Evolutionary conservation across 306 rosid species (phyloP).

Genomic region (Lablab purpureus): DNA sequence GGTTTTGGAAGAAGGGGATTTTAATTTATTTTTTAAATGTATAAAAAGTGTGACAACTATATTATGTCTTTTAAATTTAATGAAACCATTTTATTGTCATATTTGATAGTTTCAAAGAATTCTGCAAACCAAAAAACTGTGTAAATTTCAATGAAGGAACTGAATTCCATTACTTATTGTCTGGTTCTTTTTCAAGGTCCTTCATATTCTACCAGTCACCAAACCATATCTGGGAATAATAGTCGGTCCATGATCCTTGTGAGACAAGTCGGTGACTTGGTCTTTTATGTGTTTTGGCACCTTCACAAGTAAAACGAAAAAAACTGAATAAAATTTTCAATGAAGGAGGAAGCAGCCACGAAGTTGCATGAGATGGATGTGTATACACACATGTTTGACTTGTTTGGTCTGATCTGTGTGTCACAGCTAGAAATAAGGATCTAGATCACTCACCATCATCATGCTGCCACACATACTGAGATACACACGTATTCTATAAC

Average conservation of each 20-base stretch:
- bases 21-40: too few species aligned
- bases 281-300: conserved; percentile 41
- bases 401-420: conserved; percentile 36
- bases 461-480: not conserved
- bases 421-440: conserved; percentile 46
- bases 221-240: conserved; percentile 5
- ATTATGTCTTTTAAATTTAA: too few species aligned
- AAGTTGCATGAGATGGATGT: conserved; percentile 26
- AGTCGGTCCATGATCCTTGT: conserved; percentile 52
- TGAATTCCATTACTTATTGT: not conserved
- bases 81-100: too few species aligned
- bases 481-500: not conserved
- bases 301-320: not conserved
- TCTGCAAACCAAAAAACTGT: not conserved
- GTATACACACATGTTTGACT: conserved; percentile 43
- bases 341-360: conserved; percentile 37
- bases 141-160: not conserved
- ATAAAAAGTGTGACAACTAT: too few species aligned
- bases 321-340: not conserved
- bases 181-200: not conserved
- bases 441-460: conserved; percentile 28
- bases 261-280: conserved; percentile 55
- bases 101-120: not conserved
- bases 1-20: too few species aligned
- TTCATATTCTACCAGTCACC: conserved; percentile 20